phyloP scores from a whole-genome alignment of 1,139 yeast genomes.

The Pichia kudriavzevii region DNA sequence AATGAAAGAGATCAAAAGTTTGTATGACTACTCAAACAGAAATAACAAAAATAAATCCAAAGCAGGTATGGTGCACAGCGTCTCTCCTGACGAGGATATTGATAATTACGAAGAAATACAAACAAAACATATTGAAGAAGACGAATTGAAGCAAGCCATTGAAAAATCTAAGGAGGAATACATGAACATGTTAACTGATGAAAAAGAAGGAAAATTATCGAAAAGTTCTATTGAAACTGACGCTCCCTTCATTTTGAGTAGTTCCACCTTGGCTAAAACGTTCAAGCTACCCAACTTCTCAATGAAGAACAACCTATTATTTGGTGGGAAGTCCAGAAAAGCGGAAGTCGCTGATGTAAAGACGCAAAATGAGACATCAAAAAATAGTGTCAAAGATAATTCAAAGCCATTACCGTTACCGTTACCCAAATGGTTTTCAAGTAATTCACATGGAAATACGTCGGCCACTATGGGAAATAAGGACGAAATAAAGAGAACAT shows the following conservation, averaged over 20 bases:
- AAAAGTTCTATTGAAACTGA: constrained; percentile 8
- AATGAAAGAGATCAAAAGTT: constrained; percentile 24
- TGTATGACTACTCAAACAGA: constrained; percentile 26
- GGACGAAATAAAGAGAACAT: neutral
- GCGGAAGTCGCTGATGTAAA: constrained; percentile 1
- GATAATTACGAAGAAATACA: constrained; percentile 14
- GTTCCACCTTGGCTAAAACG: constrained; percentile 12
- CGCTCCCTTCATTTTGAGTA: constrained; percentile 21
- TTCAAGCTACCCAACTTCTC: constrained; percentile 13
- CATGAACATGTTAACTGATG: constrained; percentile 14
- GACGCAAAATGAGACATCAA: constrained; percentile 5
- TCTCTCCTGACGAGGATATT: constrained; percentile 5
- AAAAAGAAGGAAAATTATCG: constrained; percentile 5
- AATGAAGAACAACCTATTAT: constrained; percentile 12
- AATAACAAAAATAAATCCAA: constrained; percentile 16
- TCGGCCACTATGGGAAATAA: no score
- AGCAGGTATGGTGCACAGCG: neutral
- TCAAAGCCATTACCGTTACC: constrained; percentile 15
- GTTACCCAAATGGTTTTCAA: constrained; percentile 18
- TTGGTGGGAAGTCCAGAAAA: constrained; percentile 4
- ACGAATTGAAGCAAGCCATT: constrained; percentile 35
- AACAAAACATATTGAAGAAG: constrained; percentile 23
- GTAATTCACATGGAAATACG: neutral
- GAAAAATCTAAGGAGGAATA: constrained; percentile 35
- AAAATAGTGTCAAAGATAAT: constrained; percentile 5